A percentile compares a stretch with the other conserved stretches of the same genome.
phyloP scores from a whole-genome alignment of 164 flowering plant genomes.

The Echeveria elegans region DNA sequence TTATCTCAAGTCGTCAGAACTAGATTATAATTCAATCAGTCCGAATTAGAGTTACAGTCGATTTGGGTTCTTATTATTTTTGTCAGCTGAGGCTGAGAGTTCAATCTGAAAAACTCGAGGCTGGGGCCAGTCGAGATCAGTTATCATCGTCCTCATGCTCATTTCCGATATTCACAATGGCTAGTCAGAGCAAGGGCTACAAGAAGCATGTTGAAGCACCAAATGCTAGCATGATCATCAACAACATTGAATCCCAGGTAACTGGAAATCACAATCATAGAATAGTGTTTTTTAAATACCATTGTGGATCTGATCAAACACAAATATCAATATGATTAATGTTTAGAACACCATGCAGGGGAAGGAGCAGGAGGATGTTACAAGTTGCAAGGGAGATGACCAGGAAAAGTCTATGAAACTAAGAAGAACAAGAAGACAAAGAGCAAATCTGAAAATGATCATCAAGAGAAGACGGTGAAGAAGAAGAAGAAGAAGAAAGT shows the following conservation, averaged over 20 bases:
- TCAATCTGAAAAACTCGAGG: slow-evolving; percentile 1
- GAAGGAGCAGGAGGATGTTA: not conserved
- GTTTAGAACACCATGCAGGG: not conserved
- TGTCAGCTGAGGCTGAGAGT: slow-evolving; percentile 1
- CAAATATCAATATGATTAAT: too few species aligned
- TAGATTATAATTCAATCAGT: too few species aligned
- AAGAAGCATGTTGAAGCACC: not conserved
- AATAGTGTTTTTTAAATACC: not conserved
- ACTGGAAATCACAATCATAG: not conserved
- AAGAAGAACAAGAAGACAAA: not conserved
- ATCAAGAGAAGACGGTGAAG: not conserved
- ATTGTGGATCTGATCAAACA: not conserved
- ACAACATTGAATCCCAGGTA: slow-evolving; percentile 1
- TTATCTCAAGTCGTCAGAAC: too few species aligned
- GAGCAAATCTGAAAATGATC: not conserved
- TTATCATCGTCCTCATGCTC: not conserved
- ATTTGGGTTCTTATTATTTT: too few species aligned
- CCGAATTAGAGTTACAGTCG: too few species aligned
- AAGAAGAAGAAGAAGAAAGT: not conserved
- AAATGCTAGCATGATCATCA: not conserved
- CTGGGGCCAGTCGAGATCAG: not conserved
- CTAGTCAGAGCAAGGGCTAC: not conserved
- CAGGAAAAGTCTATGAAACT: not conserved
- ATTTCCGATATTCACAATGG: not conserved
- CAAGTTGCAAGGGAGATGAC: not conserved